Base-by-base conservation (phyloP, 352 stramenopile genomes). In the Detonula confervacea region DNA sequence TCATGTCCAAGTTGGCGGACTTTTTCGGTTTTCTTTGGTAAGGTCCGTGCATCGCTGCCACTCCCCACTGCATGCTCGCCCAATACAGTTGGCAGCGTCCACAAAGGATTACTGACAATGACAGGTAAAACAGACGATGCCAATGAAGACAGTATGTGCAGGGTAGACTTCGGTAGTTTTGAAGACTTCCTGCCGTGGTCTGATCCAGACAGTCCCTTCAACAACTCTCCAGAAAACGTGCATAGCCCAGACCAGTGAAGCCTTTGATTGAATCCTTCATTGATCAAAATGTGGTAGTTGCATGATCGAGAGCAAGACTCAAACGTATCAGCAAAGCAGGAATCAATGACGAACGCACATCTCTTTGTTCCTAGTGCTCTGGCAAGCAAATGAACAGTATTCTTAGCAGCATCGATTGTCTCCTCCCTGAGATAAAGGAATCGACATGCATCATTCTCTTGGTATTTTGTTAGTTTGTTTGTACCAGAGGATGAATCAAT, bases 371-470 rank as follows among this genome's bases (percentile, higher is more conserved):
- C 72, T 12, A 86, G 63, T 2, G 60, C 39, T 57, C 47, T 37
- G 24, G 76, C 72, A 47, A 83, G 46, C 6, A 81, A 39, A 9
- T 63, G 61, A 16, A 73, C 54, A 27, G 80, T 81, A 46, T 63
- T 27, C 24, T 55, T 73, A 25, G 72, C 67, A 35, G 63, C 57
- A 22, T 18, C 20, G 18, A 71, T 67, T 47, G 71, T 70, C 22
- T 83, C 72, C 22, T 85, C 77, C 49, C 42, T 30, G 6, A 88
- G 27, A 60, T 79, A 61, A 12, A 76, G 69, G 71, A 81, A 83
- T 16, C 68, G 70, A 11, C 29, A 73, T 25, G 27, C 51, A 12
- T 22, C 49, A 22, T 75, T 65, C n/a, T 78, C 47, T 56, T 44
- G 30, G n/a, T 62, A 60, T 9, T 55, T 20, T 37, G n/a, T 22